These are phyloP conservation scores for Cystofilobasidium capitatum DNA, from an alignment of 768 basidiomycete species.

Conservation along the genomic window DNA sequence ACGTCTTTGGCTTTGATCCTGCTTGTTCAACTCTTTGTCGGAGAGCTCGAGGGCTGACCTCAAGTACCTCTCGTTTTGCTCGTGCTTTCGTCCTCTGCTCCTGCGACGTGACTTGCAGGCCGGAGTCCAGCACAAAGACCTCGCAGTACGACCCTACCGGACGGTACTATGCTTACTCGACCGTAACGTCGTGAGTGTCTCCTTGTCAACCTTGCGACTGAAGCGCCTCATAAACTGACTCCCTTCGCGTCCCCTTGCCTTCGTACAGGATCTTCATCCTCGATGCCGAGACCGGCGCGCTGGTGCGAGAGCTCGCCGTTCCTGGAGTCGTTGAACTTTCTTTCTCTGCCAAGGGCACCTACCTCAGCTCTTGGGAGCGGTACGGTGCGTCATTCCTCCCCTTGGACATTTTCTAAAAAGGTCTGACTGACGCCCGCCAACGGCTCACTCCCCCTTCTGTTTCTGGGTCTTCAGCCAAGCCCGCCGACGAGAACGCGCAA, in stretches of 20 bases:
- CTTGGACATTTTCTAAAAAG: neutral
- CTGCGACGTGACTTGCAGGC: slow-evolving; percentile 4
- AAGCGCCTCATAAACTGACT: too few species aligned
- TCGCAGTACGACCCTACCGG: slow-evolving; percentile 31
- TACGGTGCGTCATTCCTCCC: slow-evolving; percentile 47
- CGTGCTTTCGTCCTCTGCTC: neutral
- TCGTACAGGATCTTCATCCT: slow-evolving; percentile 43
- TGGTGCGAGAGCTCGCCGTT: slow-evolving; percentile 64
- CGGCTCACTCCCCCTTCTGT: neutral
- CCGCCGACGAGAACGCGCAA: slow-evolving; percentile 70
- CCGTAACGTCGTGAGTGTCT: slow-evolving; percentile 26
- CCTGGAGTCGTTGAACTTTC: slow-evolving; percentile 70
- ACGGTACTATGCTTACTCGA: slow-evolving; percentile 30
- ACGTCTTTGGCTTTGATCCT: slow-evolving; percentile 29
- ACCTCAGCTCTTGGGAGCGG: slow-evolving; percentile 91
- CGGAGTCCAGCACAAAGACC: slow-evolving; percentile 15
- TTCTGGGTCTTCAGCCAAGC: slow-evolving; percentile 49
- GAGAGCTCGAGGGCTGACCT: neutral
- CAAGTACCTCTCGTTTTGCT: neutral
- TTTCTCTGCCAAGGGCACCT: slow-evolving; percentile 89
- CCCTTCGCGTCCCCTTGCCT: slow-evolving; percentile 60
- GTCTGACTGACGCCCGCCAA: neutral
- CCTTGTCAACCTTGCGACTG: neutral
- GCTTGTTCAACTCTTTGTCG: too few species aligned
- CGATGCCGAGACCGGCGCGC: slow-evolving; percentile 29